phyloP scores from a whole-genome alignment of 331 rosid genomes.

The Prunus yedoensis region DNA sequence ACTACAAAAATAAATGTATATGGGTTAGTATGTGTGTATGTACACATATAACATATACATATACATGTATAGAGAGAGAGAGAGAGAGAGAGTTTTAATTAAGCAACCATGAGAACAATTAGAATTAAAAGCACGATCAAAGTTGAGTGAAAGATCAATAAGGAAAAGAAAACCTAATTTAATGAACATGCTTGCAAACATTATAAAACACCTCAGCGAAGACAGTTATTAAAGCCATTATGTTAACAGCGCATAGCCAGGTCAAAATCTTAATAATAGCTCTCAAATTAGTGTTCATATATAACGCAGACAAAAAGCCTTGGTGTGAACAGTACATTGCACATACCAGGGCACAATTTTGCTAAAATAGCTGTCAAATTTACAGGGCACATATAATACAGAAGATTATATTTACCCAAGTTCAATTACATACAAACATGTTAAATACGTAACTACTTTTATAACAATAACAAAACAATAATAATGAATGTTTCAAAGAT shows the following conservation, averaged over 20 bases:
- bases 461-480: background rate
- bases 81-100: background rate
- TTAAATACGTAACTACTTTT: background rate
- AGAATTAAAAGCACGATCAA: background rate
- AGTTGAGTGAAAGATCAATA: background rate
- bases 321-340: no score
- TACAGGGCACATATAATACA: background rate
- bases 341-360: no score
- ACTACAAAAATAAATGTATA: constrained; percentile 29
- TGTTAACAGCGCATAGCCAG: background rate
- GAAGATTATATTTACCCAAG: background rate
- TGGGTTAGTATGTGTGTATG: no score
- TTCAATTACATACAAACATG: no score
- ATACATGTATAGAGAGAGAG: background rate
- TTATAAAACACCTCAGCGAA: background rate
- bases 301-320: no score
- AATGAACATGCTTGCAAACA: background rate
- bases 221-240: background rate
- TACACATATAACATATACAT: background rate
- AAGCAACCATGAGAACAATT: background rate
- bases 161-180: background rate
- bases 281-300: background rate
- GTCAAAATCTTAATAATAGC: background rate
- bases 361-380: background rate
- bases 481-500: background rate